These are phyloP conservation scores for Oryza nivara DNA, from an alignment of 176 grass and related monocot species.

Conservation along the genomic window DNA sequence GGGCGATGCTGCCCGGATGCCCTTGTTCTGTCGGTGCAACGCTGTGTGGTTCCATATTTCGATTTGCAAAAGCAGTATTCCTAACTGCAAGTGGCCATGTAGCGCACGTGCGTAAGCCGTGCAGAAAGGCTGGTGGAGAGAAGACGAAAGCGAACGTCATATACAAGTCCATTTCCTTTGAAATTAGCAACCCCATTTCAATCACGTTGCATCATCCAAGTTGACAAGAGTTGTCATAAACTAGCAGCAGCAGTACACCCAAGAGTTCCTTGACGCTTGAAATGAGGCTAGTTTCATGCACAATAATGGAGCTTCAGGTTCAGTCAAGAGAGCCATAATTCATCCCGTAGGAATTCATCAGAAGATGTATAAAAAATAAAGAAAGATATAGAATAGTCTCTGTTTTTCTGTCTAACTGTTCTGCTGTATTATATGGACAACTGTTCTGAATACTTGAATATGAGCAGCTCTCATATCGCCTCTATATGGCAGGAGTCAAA, in stretches of 20 bases:
- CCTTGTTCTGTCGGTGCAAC: slow-evolving; percentile 20
- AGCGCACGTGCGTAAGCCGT: not conserved
- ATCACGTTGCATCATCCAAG: not conserved
- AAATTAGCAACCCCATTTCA: not conserved
- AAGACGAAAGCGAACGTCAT: not conserved
- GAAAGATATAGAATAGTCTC: too few relatives aligned
- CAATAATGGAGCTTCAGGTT: too few relatives aligned
- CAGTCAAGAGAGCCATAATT: too few relatives aligned
- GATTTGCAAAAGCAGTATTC: not conserved
- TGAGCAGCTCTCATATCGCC: not conserved
- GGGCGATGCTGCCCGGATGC: not conserved
- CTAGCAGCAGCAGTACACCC: not conserved
- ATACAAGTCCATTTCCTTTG: not conserved
- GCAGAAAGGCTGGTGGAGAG: not conserved
- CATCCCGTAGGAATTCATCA: too few relatives aligned
- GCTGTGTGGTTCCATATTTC: not conserved
- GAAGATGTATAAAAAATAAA: too few relatives aligned
- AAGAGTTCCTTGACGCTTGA: not conserved
- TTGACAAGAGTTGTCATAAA: not conserved
- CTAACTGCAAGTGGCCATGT: slow-evolving; percentile 16
- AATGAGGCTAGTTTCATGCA: not conserved
- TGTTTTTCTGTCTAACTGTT: not conserved
- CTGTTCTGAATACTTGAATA: not conserved
- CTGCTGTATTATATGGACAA: not conserved
- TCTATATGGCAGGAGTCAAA: not conserved